phyloP scores from a whole-genome alignment of 192 early-diverging fungal genomes.

The Glomus cerebriforme region DNA sequence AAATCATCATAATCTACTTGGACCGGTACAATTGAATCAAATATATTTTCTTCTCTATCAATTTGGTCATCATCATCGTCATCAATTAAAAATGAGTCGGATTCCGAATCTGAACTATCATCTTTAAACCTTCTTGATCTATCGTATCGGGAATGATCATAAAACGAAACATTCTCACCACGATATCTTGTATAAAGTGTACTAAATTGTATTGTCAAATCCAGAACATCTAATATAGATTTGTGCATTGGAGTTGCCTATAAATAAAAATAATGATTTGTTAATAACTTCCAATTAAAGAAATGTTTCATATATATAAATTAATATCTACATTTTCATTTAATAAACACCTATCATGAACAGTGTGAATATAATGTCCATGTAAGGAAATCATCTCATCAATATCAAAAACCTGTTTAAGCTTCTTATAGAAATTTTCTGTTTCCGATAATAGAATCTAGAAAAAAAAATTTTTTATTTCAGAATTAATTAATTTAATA shows the following conservation, averaged over 20 bases:
- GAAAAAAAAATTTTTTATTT: slow-evolving; percentile 30
- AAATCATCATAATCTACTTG: slow-evolving; percentile 20
- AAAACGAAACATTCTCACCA: slow-evolving; percentile 21
- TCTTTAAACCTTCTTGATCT: neutral
- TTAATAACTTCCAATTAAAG: neutral
- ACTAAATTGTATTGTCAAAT: slow-evolving; percentile 26
- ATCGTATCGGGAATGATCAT: slow-evolving; percentile 19
- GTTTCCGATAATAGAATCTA: slow-evolving; percentile 48
- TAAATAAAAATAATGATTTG: neutral
- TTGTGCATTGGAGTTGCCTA: slow-evolving; percentile 22
- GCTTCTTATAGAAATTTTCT: slow-evolving; percentile 29
- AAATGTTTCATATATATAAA: neutral
- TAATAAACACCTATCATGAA: slow-evolving; percentile 43
- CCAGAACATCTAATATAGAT: slow-evolving; percentile 18
- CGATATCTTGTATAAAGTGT: slow-evolving; percentile 25
- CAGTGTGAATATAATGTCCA: slow-evolving; percentile 33
- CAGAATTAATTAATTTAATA: neutral
- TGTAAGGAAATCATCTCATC: slow-evolving; percentile 45
- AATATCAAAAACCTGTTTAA: slow-evolving; percentile 34
- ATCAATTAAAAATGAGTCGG: neutral
- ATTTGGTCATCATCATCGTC: slow-evolving; percentile 23
- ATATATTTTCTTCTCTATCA: neutral
- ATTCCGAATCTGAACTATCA: slow-evolving; percentile 23
- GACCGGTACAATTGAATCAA: neutral
- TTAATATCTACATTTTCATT: slow-evolving; percentile 37